phyloP scores from a whole-genome alignment of 371 early-diverging fungal genomes.

The Racocetra persica region DNA sequence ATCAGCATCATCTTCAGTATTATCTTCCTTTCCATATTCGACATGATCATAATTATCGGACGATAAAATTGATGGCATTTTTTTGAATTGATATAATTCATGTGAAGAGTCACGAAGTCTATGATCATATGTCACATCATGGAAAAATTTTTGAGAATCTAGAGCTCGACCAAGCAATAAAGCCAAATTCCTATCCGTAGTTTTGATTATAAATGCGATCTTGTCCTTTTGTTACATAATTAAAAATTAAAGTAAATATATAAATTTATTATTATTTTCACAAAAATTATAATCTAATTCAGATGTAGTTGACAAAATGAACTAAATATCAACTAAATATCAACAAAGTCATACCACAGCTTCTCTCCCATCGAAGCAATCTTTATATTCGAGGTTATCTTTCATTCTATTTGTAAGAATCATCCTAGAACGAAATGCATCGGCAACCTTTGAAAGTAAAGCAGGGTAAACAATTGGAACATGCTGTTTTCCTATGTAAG shows the following conservation, averaged over 20 bases:
- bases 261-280: no score
- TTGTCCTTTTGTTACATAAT: conserved; percentile 63
- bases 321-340: background rate
- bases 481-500: conserved; percentile 7
- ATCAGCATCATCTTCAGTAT: conserved; percentile 46
- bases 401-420: conserved; percentile 65
- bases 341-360: conserved; percentile 72
- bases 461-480: conserved; percentile 77
- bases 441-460: conserved; percentile 80
- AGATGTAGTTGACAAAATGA: background rate
- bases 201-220: conserved; percentile 73
- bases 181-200: conserved; percentile 86
- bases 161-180: conserved; percentile 85
- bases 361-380: conserved; percentile 82
- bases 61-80: conserved; percentile 50
- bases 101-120: conserved; percentile 79
- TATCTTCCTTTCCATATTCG: conserved; percentile 43
- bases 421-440: conserved; percentile 66
- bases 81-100: conserved; percentile 82
- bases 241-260: background rate
- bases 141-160: conserved; percentile 87
- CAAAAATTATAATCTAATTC: background rate
- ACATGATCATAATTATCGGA: conserved; percentile 50
- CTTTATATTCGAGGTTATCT: conserved; percentile 82
- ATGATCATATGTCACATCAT: conserved; percentile 87